A percentile compares a stretch with the other conserved stretches of the same genome.
These are phyloP conservation scores for Phytophthora foliorum DNA, from an alignment of 352 stramenopile genomes.

Conservation along the genomic window DNA sequence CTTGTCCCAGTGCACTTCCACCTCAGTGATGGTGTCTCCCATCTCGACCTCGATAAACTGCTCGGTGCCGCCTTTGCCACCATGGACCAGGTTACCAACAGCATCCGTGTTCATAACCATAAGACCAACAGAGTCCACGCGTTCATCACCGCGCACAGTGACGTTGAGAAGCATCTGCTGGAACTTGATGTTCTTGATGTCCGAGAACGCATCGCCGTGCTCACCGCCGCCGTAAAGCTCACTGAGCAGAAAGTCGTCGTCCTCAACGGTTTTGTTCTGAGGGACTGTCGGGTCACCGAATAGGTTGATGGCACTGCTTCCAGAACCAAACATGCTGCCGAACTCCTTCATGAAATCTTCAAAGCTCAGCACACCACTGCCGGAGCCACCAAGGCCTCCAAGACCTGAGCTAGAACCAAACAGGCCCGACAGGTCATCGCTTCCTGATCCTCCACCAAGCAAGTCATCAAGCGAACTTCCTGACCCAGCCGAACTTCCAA, in stretches of 20 bases:
- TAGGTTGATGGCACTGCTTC: constrained; percentile 20
- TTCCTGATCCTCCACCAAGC: constrained; percentile 16
- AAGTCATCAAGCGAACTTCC: constrained; percentile 9
- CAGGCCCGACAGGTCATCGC: neutral
- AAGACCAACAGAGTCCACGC: constrained; percentile 27
- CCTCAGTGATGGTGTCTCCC: constrained; percentile 13
- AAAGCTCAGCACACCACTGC: constrained; percentile 12
- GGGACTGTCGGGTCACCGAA: constrained; percentile 25
- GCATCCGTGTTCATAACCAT: constrained; percentile 21
- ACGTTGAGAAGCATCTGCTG: constrained; percentile 34
- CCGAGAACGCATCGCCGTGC: constrained; percentile 34
- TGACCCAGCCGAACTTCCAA: constrained; percentile 20
- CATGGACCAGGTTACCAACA: constrained; percentile 28
- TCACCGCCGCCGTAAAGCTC: constrained; percentile 28
- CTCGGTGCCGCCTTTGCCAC: constrained; percentile 25
- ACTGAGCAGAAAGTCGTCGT: constrained; percentile 28
- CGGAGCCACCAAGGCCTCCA: constrained; percentile 2
- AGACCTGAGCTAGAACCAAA: neutral
- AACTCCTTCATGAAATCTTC: constrained; percentile 28
- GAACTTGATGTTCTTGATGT: constrained; percentile 40
- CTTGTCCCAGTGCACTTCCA: constrained; percentile 42
- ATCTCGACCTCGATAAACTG: constrained; percentile 24
- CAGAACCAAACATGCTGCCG: constrained; percentile 26
- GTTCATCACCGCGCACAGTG: constrained; percentile 27
- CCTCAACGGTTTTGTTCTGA: constrained; percentile 35